Percentiles rank a stretch among this genome's conserved stretches.
These are phyloP conservation scores for Picocystis sp. DNA, from an alignment of 163 green algal genomes.

Conservation along the genomic window DNA sequence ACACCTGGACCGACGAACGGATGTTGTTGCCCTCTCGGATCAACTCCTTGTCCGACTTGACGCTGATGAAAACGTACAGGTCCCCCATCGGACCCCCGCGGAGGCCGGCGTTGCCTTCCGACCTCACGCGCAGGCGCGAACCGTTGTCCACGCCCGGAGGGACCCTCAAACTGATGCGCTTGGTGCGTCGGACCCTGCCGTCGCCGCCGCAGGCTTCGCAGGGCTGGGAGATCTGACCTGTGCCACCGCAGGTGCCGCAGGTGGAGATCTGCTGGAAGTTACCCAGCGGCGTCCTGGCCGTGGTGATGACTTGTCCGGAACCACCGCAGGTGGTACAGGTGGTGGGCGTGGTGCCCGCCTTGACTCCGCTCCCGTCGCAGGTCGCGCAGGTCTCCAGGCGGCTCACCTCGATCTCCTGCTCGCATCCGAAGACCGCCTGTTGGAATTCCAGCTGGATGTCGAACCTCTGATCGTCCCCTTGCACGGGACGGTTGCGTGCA, in stretches of 20 bases:
- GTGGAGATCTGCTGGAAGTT: slow-evolving; percentile 82
- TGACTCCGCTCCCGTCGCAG: slow-evolving; percentile 47
- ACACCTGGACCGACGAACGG: slow-evolving; percentile 69
- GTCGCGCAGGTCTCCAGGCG: slow-evolving; percentile 52
- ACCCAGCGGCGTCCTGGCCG: slow-evolving; percentile 69
- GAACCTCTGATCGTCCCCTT: slow-evolving; percentile 66
- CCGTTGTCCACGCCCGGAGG: slow-evolving; percentile 75
- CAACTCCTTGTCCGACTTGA: slow-evolving; percentile 39
- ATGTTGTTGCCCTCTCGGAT: slow-evolving; percentile 73
- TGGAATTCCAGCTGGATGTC: slow-evolving; percentile 84
- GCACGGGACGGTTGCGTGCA: slow-evolving; percentile 27
- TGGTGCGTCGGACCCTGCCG: slow-evolving; percentile 63
- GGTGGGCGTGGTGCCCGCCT: slow-evolving; percentile 63
- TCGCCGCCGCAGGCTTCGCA: slow-evolving; percentile 80
- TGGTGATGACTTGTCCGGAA: slow-evolving; percentile 52
- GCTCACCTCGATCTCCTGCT: slow-evolving; percentile 71
- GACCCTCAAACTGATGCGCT: slow-evolving; percentile 71
- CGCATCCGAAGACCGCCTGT: slow-evolving; percentile 87
- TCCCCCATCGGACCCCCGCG: slow-evolving; percentile 48
- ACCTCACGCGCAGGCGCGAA: slow-evolving; percentile 59
- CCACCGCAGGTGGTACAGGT: slow-evolving; percentile 79
- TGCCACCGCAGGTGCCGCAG: slow-evolving; percentile 69
- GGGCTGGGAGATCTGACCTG: slow-evolving; percentile 58
- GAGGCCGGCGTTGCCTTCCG: slow-evolving; percentile 24
- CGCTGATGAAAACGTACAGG: slow-evolving; percentile 87